A percentile compares a stretch with the other conserved stretches of the same genome.
Evolutionary conservation across 495 filamentous ascomycete species (phyloP).

Genomic region (Staphylotrichum longicolle): DNA sequence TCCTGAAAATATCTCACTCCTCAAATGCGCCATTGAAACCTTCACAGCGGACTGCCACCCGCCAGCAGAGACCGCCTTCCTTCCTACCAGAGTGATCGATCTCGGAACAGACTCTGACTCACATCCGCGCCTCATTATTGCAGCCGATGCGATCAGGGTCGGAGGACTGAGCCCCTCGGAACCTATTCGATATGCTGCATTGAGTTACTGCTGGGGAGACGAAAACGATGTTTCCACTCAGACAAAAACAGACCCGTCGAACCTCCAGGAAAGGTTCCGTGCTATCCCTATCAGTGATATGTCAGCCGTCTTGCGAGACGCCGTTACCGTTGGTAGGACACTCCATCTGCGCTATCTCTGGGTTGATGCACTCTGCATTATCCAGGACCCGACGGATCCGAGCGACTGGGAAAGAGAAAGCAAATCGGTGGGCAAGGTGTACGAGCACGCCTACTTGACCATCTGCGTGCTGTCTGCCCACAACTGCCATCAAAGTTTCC

Average conservation of each 20-base stretch:
- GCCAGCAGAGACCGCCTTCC: background rate
- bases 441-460: background rate
- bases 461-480: background rate
- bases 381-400: background rate
- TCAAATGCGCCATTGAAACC: background rate
- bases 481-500: constrained; percentile 2
- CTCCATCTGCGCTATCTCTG: background rate
- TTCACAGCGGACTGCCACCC: background rate
- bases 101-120: background rate
- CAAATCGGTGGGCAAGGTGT: background rate
- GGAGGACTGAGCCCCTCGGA: background rate
- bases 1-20: background rate
- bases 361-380: background rate
- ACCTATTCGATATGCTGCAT: background rate
- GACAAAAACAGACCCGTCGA: background rate
- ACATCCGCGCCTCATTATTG: background rate
- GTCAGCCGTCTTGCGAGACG: background rate
- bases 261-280: background rate
- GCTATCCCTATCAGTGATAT: background rate
- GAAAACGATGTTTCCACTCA: background rate
- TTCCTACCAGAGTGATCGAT: background rate
- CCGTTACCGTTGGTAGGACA: background rate
- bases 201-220: background rate
- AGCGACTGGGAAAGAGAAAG: background rate
- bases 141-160: background rate